These are phyloP conservation scores for Neoscytalidium dimidiatum DNA, from an alignment of 2,329 filamentous ascomycete genomes.

Conservation along the genomic window DNA sequence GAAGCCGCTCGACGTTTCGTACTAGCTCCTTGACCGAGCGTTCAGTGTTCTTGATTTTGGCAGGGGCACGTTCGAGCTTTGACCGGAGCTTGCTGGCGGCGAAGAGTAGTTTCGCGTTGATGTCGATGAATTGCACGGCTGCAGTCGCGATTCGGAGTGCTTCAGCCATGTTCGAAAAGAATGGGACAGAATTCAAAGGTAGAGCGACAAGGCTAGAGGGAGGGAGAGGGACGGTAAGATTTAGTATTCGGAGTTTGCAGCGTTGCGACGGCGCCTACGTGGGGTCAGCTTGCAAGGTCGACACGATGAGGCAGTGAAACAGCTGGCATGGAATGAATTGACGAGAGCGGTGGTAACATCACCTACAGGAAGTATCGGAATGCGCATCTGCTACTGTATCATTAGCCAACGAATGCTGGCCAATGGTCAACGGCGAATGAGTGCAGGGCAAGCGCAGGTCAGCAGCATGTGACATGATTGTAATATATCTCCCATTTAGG, in stretches of 20 bases:
- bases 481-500: too few relatives aligned
- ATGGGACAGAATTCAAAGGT: not conserved
- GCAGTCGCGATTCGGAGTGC: not conserved
- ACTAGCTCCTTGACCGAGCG: not conserved
- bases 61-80: not conserved
- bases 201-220: not conserved
- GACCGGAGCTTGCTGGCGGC: not conserved
- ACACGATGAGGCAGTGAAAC: too few relatives aligned
- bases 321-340: too few relatives aligned
- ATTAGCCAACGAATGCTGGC: too few relatives aligned
- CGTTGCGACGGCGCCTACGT: not conserved
- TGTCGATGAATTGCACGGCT: not conserved
- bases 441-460: too few relatives aligned
- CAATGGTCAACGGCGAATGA: too few relatives aligned
- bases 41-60: not conserved
- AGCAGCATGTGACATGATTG: too few relatives aligned
- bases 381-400: too few relatives aligned
- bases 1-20: not conserved
- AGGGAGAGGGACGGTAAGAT: not conserved
- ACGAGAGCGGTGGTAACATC: too few relatives aligned
- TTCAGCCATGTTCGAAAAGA: not conserved
- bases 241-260: not conserved
- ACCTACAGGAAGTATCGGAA: too few relatives aligned
- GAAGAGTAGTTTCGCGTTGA: not conserved
- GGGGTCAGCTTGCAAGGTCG: too few relatives aligned